A percentile compares a stretch with the other conserved stretches of the same genome.
Conservation (phyloP, 352 stramenopile genomes). For the Phytophthora nicotianae region DNA sequence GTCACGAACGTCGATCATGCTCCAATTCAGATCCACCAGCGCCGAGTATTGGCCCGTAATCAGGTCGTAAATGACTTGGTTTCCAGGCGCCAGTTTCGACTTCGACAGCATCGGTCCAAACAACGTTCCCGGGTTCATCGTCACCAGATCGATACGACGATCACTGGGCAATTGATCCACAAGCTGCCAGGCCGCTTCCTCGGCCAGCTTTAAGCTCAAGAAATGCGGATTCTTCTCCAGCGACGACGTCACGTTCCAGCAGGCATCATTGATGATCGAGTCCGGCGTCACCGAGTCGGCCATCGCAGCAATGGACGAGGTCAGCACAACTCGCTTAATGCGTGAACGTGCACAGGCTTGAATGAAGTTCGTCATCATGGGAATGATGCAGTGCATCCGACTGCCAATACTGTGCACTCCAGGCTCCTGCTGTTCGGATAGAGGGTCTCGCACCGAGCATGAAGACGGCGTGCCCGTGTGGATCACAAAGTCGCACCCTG, state of each 20-base stretch:
- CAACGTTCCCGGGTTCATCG: constrained; percentile 86
- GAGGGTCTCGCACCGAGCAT: constrained; percentile 84
- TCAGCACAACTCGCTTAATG: constrained; percentile 86
- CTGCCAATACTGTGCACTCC: constrained; percentile 90
- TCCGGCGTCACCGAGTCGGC: constrained; percentile 72
- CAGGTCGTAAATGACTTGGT: constrained; percentile 89
- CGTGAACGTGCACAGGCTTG: constrained; percentile 80
- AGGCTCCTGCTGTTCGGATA: constrained; percentile 85
- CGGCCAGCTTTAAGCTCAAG: constrained; percentile 84
- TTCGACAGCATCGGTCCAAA: constrained; percentile 85
- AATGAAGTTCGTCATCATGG: constrained; percentile 93
- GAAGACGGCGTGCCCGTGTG: constrained; percentile 88
- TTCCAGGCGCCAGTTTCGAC: constrained; percentile 81
- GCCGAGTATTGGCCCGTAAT: constrained; percentile 88
- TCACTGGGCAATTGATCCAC: constrained; percentile 86
- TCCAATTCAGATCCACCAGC: constrained; percentile 89
- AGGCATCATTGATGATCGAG: constrained; percentile 87
- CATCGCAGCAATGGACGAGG: constrained; percentile 87
- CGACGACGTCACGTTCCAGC: constrained; percentile 86
- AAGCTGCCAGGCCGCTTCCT: constrained; percentile 88
- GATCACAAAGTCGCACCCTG: constrained; percentile 88
- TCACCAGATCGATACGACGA: constrained; percentile 84
- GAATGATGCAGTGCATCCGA: constrained; percentile 91
- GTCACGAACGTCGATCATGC: constrained; percentile 86
- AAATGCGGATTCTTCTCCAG: constrained; percentile 89